A percentile compares a stretch with the other conserved stretches of the same genome.
Conservation (phyloP, 306 rosid species). For the Glycine tomentella region DNA sequence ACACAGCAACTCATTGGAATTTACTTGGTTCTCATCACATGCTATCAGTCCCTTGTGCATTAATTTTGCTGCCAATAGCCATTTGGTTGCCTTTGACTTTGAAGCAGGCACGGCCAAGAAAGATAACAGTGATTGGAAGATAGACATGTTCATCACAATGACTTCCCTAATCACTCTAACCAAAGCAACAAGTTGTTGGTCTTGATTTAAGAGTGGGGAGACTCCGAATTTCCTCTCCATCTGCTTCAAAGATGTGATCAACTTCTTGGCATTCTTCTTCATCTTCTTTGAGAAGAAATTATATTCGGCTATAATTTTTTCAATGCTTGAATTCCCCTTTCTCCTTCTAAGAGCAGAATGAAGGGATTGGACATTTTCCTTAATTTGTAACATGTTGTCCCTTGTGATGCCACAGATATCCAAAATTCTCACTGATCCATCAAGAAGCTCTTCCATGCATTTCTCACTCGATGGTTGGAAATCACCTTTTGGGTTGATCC, state of each 20-base stretch:
- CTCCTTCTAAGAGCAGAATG: too few species aligned
- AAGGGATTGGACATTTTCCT: slow-evolving; percentile 48
- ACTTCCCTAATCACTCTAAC: slow-evolving; percentile 53
- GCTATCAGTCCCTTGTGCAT: slow-evolving; percentile 11
- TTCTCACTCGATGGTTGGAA: slow-evolving; percentile 52
- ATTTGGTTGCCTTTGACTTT: slow-evolving; percentile 40
- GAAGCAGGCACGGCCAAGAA: slow-evolving; percentile 15
- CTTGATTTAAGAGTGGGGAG: slow-evolving; percentile 40
- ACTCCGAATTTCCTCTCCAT: slow-evolving; percentile 52
- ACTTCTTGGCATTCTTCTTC: slow-evolving; percentile 61
- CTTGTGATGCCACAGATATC: slow-evolving; percentile 73
- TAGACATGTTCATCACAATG: slow-evolving; percentile 44
- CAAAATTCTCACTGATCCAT: slow-evolving; percentile 68
- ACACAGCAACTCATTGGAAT: slow-evolving; percentile 4
- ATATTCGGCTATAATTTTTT: slow-evolving; percentile 32
- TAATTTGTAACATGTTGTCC: slow-evolving; percentile 60
- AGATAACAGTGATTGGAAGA: slow-evolving; percentile 54
- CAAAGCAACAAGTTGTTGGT: slow-evolving; percentile 45
- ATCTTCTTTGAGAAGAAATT: slow-evolving; percentile 54
- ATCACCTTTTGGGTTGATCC: slow-evolving; percentile 64
- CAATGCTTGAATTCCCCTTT: too few species aligned
- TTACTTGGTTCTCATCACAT: not conserved
- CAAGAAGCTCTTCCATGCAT: slow-evolving; percentile 63
- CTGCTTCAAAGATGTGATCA: slow-evolving; percentile 50
- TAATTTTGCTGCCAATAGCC: slow-evolving; percentile 13